Base-by-base conservation (phyloP, 371 early-diverging fungal genomes). In the Zychaea mexicana region DNA sequence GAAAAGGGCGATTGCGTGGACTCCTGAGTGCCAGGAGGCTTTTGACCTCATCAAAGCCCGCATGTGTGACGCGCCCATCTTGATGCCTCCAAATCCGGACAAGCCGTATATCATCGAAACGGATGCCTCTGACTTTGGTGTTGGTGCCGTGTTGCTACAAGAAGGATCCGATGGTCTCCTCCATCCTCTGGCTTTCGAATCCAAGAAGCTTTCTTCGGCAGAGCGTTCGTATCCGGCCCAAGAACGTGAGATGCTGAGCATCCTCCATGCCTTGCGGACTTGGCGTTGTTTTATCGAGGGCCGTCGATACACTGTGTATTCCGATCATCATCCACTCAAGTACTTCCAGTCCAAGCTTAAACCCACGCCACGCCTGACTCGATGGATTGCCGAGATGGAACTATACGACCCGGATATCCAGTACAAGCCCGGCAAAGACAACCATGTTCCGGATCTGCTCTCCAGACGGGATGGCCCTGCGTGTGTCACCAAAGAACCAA, bases 161-260 rank as follows among this genome's bases (percentile, higher is more conserved):
- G 10, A 31, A 13, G 61, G 26, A 28, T 32, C 47, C 24, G 52
- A 74, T n/a, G 69, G 73, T 6, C 84, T 87, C 57, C 79, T 77
- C 33, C 32, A 33, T 0, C 49, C 70, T 10, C 70, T 86, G 59
- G 59, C 59, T 1, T 58, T 58, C 27, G 59, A 58, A 13, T 78
- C 76, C 2, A 47, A 60, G 10, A 46, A 58, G 28, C 45, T 82
- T 7, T 52, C 65, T 5, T 12, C 33, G 8, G 56, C 56, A 1
- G 33, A 56, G 21, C 9, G 56, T 1, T 64, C 68, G 9, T 67
- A 70, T 67, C 72, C 74, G 3, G 72, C 73, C 0, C 73, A 78
- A 59, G 73, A 78, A 38, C 83, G 79, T 8, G 81, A 77, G 61
- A 49, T 80, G 2, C 58, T 73, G 1, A 77, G 69, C 15, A 75